phyloP scores from a whole-genome alignment of 2,329 filamentous ascomycete species.

The Dactylonectria macrodidyma region DNA sequence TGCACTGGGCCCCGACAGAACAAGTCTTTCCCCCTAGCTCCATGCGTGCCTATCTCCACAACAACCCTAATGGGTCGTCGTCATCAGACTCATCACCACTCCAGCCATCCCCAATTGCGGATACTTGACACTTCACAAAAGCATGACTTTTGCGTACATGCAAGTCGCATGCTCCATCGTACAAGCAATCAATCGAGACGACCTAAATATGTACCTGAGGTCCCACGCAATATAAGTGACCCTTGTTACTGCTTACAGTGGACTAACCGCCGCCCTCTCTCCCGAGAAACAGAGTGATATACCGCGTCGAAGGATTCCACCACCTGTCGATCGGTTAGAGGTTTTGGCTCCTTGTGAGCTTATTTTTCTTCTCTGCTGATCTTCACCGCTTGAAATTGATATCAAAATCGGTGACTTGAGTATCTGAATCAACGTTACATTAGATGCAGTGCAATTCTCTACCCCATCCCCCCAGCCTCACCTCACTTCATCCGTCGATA shows the following conservation, averaged over 20 bases:
- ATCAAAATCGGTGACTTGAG: not conserved
- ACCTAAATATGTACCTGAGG: not conserved
- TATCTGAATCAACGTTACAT: not conserved
- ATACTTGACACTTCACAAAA: not conserved
- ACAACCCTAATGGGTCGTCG: not conserved
- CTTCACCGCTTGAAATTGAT: not conserved
- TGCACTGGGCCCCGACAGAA: not conserved
- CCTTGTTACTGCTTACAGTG: not conserved
- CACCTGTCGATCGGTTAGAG: not conserved
- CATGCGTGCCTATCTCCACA: not conserved
- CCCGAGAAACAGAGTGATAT: not conserved
- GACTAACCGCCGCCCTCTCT: not conserved
- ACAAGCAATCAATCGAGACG: not conserved
- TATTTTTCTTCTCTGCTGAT: not conserved
- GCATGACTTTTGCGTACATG: not conserved
- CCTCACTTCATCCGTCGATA: not conserved
- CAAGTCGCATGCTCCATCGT: not conserved
- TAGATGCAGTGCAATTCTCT: not conserved
- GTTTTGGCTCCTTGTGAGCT: not conserved
- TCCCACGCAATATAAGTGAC: not conserved
- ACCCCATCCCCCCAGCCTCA: not conserved
- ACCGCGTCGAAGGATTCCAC: not conserved
- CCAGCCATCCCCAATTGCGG: not conserved
- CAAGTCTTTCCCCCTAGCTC: not conserved
- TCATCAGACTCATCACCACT: conserved; percentile 2